These are phyloP conservation scores for Colletotrichum sp. DNA, from an alignment of 2,329 filamentous ascomycete species.

Conservation along the genomic window DNA sequence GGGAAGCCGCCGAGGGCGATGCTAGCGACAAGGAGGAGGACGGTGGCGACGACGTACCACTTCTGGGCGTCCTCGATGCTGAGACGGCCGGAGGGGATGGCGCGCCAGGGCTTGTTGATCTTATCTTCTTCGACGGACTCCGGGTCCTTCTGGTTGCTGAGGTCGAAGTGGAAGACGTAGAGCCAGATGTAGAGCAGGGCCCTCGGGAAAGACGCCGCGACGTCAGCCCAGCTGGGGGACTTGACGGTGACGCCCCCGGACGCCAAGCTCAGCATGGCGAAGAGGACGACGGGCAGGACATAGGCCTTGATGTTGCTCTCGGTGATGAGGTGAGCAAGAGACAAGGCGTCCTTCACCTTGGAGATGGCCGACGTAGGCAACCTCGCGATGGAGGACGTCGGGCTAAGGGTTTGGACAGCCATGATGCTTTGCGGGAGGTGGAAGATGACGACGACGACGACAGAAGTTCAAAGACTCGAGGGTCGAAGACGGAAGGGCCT, in stretches of 20 bases:
- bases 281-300: not conserved
- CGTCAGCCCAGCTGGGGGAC: not conserved
- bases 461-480: not conserved
- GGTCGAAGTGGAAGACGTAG: slow-evolving; percentile 29
- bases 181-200: not conserved
- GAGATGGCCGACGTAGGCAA: not conserved
- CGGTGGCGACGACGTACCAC: slow-evolving; percentile 29
- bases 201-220: not conserved
- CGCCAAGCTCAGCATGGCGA: not conserved
- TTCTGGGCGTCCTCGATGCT: slow-evolving; percentile 26
- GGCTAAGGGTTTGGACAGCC: not conserved
- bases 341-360: not conserved
- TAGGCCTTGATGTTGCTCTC: not conserved
- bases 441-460: not conserved
- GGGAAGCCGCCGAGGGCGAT: slow-evolving; percentile 26
- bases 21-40: slow-evolving; percentile 27
- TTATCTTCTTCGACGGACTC: slow-evolving; percentile 40
- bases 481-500: not conserved
- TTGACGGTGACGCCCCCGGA: not conserved
- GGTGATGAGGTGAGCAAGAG: not conserved
- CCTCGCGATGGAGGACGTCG: not conserved
- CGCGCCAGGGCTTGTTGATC: slow-evolving; percentile 44
- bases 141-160: slow-evolving; percentile 42
- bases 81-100: slow-evolving; percentile 32
- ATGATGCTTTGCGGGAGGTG: not conserved